Conservation (phyloP, 2,329 filamentous ascomycete species). For the Dryadomyces quercus-mongolicae region DNA sequence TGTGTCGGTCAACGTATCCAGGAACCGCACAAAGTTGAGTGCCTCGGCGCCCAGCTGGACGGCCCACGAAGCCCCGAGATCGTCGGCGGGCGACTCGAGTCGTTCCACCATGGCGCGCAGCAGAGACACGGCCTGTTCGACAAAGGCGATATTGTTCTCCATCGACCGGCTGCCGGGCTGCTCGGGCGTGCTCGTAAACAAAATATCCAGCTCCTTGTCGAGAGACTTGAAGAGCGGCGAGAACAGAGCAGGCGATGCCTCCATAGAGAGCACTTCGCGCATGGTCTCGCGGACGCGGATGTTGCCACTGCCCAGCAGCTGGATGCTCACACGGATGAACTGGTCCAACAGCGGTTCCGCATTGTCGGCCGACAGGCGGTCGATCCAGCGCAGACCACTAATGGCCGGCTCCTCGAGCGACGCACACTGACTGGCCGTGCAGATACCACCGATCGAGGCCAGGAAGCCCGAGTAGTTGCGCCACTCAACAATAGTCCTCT, state of each 20-base stretch:
- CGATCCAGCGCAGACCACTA: conserved; percentile 51
- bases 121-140: conserved; percentile 53
- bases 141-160: conserved; percentile 52
- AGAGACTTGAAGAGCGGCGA: conserved; percentile 52
- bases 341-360: conserved; percentile 48
- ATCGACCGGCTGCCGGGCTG: conserved; percentile 34
- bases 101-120: conserved; percentile 52
- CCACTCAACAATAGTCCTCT: conserved; percentile 50
- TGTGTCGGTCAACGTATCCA: conserved; percentile 46
- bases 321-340: conserved; percentile 51
- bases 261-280: conserved; percentile 52
- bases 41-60: conserved; percentile 52
- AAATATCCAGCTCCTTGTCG: conserved; percentile 49
- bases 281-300: conserved; percentile 55
- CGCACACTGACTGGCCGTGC: conserved; percentile 45
- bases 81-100: conserved; percentile 51
- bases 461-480: conserved; percentile 58
- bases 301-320: conserved; percentile 52
- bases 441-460: conserved; percentile 53
- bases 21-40: conserved; percentile 54
- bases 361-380: conserved; percentile 42
- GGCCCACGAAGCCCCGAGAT: conserved; percentile 48
- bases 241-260: conserved; percentile 50
- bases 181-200: conserved; percentile 45
- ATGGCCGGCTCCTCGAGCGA: conserved; percentile 45